Conservation (phyloP, 2,329 filamentous ascomycete genomes). For the Phialocephala sp. region DNA sequence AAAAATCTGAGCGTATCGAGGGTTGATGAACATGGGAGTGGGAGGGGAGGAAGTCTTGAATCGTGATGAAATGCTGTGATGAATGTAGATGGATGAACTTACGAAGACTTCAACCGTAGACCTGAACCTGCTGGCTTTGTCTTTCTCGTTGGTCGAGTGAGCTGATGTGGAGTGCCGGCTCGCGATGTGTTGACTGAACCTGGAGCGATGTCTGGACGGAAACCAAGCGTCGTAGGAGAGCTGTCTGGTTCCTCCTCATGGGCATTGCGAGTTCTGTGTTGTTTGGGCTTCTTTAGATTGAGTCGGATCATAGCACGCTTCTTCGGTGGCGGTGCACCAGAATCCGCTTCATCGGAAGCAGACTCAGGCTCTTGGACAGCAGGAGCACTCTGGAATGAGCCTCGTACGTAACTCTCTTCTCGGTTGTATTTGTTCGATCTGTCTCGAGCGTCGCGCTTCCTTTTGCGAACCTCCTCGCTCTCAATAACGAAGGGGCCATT, state of each 20-base stretch:
- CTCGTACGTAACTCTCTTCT: constrained; percentile 15
- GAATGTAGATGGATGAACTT: constrained; percentile 48
- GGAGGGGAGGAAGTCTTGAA: not conserved
- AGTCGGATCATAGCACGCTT: constrained; percentile 14
- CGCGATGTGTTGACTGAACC: constrained; percentile 59
- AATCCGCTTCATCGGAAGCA: constrained; percentile 5
- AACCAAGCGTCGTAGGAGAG: constrained; percentile 58
- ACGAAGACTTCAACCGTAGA: constrained; percentile 71
- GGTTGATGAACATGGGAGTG: not conserved
- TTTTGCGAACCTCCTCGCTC: constrained; percentile 12
- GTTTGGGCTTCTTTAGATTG: constrained; percentile 11
- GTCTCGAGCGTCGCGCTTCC: constrained; percentile 40
- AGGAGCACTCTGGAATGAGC: not conserved
- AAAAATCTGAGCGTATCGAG: constrained; percentile 5
- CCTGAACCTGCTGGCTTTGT: constrained; percentile 58
- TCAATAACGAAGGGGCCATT: constrained; percentile 13
- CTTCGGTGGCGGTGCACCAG: constrained; percentile 16
- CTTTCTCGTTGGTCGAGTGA: constrained; percentile 61
- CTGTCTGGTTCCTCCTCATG: constrained; percentile 50
- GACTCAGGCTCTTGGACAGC: constrained; percentile 12
- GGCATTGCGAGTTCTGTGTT: not conserved
- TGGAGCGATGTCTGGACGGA: constrained; percentile 50
- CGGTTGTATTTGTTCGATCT: constrained; percentile 31
- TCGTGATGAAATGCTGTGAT: constrained; percentile 24
- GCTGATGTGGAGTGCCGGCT: constrained; percentile 62